phyloP scores from a whole-genome alignment of 306 rosid species.

The Acmispon strigosus region DNA sequence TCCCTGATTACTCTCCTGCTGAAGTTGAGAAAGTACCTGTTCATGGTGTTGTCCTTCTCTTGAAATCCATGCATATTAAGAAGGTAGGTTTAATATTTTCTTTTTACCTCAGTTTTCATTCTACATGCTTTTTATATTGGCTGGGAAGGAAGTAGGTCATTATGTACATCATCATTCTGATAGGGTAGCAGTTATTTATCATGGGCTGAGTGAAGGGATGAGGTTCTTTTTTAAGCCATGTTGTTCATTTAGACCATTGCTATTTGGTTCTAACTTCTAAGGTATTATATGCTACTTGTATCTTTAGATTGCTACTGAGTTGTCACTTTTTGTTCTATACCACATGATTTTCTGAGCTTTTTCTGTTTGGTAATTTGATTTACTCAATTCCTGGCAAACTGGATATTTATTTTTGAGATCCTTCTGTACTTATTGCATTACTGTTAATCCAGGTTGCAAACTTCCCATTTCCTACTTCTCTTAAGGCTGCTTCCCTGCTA shows the following conservation, averaged over 20 bases:
- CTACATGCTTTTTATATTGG: slow-evolving; percentile 7
- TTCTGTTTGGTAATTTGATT: not conserved
- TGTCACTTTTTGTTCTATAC: not conserved
- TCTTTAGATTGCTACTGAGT: not conserved
- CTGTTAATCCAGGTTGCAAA: slow-evolving; percentile 49
- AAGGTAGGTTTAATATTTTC: slow-evolving; percentile 39
- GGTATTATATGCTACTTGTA: not conserved
- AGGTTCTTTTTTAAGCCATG: not conserved
- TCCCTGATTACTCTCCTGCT: slow-evolving; percentile 66
- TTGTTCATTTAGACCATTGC: not conserved
- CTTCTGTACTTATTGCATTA: not conserved
- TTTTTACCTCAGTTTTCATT: not conserved
- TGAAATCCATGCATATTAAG: slow-evolving; percentile 81
- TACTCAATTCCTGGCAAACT: not conserved
- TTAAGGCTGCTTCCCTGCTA: slow-evolving; percentile 43
- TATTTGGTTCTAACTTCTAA: not conserved
- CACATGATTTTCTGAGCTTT: not conserved
- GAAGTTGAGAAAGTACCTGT: slow-evolving; percentile 82
- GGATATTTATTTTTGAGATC: not conserved
- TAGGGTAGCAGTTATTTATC: slow-evolving; percentile 2
- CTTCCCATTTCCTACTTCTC: slow-evolving; percentile 93
- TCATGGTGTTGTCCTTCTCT: slow-evolving; percentile 74
- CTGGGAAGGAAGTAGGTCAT: not conserved
- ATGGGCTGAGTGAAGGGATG: not conserved
- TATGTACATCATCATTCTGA: not conserved